A percentile compares a stretch with the other conserved stretches of the same genome.
These are phyloP conservation scores for Phytopythium mirpurense DNA, from an alignment of 352 stramenopile species.

Conservation along the genomic window DNA sequence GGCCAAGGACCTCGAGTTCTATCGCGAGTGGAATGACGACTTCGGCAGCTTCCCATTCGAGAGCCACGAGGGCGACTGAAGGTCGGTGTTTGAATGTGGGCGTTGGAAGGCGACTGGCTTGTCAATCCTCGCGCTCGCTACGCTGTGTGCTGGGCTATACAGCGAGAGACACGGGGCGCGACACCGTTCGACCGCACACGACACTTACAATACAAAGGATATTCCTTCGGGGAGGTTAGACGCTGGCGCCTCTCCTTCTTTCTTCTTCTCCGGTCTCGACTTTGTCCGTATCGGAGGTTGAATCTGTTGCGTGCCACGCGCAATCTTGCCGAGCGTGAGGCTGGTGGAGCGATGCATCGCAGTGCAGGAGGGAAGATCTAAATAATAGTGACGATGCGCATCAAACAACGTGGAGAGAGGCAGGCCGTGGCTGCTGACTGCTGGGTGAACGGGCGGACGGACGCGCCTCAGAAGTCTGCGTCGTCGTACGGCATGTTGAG, in stretches of 20 bases:
- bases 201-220: conserved; percentile 5
- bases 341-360: neutral
- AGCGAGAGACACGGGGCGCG: too few species aligned
- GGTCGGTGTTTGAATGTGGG: too few species aligned
- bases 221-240: neutral
- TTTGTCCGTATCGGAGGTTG: neutral
- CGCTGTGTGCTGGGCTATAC: too few species aligned
- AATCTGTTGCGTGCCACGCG: neutral
- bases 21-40: conserved; percentile 91
- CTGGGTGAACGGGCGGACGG: conserved; percentile 5
- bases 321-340: neutral
- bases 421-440: neutral
- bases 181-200: too few species aligned
- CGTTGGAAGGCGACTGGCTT: too few species aligned
- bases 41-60: conserved; percentile 89
- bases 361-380: conserved; percentile 1
- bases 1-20: conserved; percentile 90
- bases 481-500: conserved; percentile 84
- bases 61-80: conserved; percentile 38
- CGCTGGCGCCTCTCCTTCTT: neutral
- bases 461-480: conserved; percentile 41
- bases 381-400: conserved; percentile 34
- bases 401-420: conserved; percentile 9
- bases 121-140: too few species aligned
- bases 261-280: conserved; percentile 5